phyloP scores from a whole-genome alignment of 352 stramenopile genomes.

The Phytophthora tubulina region DNA sequence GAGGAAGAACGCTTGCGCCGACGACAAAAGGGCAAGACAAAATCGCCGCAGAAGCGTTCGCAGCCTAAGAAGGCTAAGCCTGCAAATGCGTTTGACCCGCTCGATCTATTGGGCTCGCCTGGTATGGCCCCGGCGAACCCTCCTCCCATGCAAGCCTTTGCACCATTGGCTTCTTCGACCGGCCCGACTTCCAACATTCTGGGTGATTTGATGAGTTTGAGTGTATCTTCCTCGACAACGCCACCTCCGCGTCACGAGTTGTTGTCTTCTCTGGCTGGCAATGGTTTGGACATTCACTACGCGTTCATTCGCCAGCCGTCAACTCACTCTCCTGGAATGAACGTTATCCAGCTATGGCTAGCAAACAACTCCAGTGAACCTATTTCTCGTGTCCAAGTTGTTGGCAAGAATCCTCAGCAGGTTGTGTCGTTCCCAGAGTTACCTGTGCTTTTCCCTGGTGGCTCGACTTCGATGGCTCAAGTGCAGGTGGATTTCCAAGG shows the following conservation, averaged over 20 bases:
- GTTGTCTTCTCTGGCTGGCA: slow-evolving; percentile 59
- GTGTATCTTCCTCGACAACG: slow-evolving; percentile 51
- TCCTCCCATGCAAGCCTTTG: slow-evolving; percentile 20
- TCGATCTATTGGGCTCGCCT: slow-evolving; percentile 55
- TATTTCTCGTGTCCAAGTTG: slow-evolving; percentile 60
- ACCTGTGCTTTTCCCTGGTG: slow-evolving; percentile 84
- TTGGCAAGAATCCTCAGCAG: slow-evolving; percentile 49
- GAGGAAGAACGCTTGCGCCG: slow-evolving; percentile 49
- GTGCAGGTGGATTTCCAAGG: slow-evolving; percentile 88
- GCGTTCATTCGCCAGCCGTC: slow-evolving; percentile 71
- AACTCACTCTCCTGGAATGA: slow-evolving; percentile 71
- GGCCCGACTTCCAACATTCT: slow-evolving; percentile 44
- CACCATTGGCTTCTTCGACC: slow-evolving; percentile 19
- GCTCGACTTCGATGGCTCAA: slow-evolving; percentile 75
- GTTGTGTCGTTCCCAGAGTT: slow-evolving; percentile 87
- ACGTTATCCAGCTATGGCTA: slow-evolving; percentile 78
- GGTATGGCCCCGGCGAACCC: slow-evolving; percentile 24
- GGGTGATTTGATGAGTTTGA: slow-evolving; percentile 72
- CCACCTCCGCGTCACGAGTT: slow-evolving; percentile 55
- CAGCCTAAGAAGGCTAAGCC: slow-evolving; percentile 47
- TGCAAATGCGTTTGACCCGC: slow-evolving; percentile 53
- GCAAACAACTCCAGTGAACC: slow-evolving; percentile 72
- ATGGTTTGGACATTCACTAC: slow-evolving; percentile 75
- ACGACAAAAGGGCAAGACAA: slow-evolving; percentile 50
- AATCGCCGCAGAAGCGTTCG: slow-evolving; percentile 47